Evolutionary conservation across 495 filamentous ascomycete genomes (phyloP), one percentile per base, ranked within the genome.

Genomic region (Aspergillus kassunensis): DNA sequence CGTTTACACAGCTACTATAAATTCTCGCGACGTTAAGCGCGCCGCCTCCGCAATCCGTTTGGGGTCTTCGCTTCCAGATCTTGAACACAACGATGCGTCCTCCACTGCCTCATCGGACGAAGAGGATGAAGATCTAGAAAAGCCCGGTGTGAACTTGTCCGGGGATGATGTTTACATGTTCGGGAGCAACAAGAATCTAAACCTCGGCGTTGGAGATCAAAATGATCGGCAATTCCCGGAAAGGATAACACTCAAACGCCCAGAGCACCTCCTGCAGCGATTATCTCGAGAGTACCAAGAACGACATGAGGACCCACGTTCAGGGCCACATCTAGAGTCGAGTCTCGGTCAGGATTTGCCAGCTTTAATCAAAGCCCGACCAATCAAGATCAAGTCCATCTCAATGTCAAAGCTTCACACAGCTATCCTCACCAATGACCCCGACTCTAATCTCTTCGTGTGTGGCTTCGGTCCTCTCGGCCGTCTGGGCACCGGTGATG

Each of bases 141-240:
- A 65, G 45, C 62, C 70, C 5, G 58, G 61, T 2, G 60, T 54
- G 9, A 66, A 78, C 42, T 63, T 82, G 27, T 65, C 78, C 18
- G 91, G 88, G 12, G 91, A 96, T 62, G 93, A 98, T 61, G 68
- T 96, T 0, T 98, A 87, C 58, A 86, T 88, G 0, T 93, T 96
- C 63, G 93, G 93, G 16, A 96, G 90, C 65, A 97, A 96, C 67
- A 92, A 93, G 58, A 98, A 98, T 58, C 71, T 95, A 11, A 91
- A 87, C 7, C 79, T 98, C 35, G 93, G 95, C 2, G 87, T 97
- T 56, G 89, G 90, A 13, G 89, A 97, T 61, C 84, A 91, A 58
- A 91, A 96, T 65, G 91, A 98, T 57, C 84, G 93, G 3, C 90
- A 97, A 46, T 96, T 83, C 64, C 93, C 93, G 0, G 93, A 98